Conservation (phyloP, 176 grass and related monocot species). For the Sorghum bicolor region DNA sequence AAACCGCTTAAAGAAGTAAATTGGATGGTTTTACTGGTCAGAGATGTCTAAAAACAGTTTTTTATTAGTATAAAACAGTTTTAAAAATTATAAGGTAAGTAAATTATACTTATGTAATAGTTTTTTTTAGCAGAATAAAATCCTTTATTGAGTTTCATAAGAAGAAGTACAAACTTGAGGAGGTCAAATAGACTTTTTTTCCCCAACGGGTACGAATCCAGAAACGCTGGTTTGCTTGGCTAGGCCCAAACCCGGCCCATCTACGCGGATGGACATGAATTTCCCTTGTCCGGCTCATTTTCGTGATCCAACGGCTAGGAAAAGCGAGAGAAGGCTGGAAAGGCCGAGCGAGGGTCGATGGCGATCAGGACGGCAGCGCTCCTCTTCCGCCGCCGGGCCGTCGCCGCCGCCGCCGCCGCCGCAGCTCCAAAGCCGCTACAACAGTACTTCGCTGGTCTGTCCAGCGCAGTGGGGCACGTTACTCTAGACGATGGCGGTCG, state of each 20-base stretch:
- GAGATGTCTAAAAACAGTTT: too few species aligned
- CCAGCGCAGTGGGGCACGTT: slow-evolving; percentile 13
- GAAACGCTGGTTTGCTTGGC: neutral
- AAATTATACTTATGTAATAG: too few species aligned
- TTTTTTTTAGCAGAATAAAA: too few species aligned
- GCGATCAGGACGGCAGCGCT: slow-evolving; percentile 35
- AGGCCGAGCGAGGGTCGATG: neutral
- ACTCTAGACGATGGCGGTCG: neutral
- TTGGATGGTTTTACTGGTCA: too few species aligned
- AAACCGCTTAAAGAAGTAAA: too few species aligned
- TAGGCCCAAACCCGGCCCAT: neutral
- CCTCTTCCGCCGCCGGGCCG: slow-evolving; percentile 30
- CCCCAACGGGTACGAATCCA: too few species aligned
- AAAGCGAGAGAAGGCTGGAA: neutral
- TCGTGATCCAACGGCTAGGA: slow-evolving; percentile 9
- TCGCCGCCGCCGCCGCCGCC: slow-evolving; percentile 23
- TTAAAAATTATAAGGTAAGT: too few species aligned
- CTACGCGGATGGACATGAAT: neutral
- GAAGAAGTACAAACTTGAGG: too few species aligned
- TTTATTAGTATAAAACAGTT: too few species aligned
- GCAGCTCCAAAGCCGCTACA: neutral
- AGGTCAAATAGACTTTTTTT: too few species aligned
- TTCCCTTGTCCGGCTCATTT: neutral
- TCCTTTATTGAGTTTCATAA: too few species aligned
- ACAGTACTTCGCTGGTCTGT: neutral